phyloP scores from a whole-genome alignment of 176 grass and related monocot genomes.

The Oryza meyeriana region DNA sequence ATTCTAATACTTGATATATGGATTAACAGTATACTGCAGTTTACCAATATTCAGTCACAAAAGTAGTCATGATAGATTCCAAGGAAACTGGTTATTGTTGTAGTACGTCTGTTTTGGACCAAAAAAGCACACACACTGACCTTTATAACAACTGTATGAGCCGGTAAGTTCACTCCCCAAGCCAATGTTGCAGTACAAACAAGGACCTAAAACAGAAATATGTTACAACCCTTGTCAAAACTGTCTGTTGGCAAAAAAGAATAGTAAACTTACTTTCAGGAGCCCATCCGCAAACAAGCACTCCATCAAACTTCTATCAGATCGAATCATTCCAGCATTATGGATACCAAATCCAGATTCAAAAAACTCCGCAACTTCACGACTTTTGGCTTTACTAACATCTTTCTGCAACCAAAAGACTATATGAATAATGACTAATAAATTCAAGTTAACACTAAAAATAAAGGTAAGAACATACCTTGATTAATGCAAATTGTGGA shows the following conservation, averaged over 20 bases:
- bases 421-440: conserved; percentile 30
- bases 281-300: conserved; percentile 81
- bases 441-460: conserved; percentile 26
- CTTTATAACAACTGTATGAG: conserved; percentile 99
- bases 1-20: conserved; percentile 22
- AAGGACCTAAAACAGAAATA: conserved; percentile 67
- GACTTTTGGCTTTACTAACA: conserved; percentile 82
- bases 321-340: conserved; percentile 93
- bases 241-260: not conserved
- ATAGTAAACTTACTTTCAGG: conserved; percentile 53
- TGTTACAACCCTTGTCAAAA: conserved; percentile 26
- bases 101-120: not conserved
- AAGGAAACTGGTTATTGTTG: conserved; percentile 12
- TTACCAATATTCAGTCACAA: conserved; percentile 2
- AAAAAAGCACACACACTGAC: conserved; percentile 32
- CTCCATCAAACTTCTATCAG: conserved; percentile 90
- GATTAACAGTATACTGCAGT: conserved; percentile 5
- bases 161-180: conserved; percentile 96
- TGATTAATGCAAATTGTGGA: conserved; percentile 73
- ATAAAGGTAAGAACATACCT: conserved; percentile 50
- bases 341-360: conserved; percentile 97
- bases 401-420: conserved; percentile 67
- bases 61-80: not conserved
- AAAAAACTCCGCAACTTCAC: conserved; percentile 85
- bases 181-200: conserved; percentile 98